phyloP scores from a whole-genome alignment of 192 early-diverging fungal genomes.

The Backusella circina region DNA sequence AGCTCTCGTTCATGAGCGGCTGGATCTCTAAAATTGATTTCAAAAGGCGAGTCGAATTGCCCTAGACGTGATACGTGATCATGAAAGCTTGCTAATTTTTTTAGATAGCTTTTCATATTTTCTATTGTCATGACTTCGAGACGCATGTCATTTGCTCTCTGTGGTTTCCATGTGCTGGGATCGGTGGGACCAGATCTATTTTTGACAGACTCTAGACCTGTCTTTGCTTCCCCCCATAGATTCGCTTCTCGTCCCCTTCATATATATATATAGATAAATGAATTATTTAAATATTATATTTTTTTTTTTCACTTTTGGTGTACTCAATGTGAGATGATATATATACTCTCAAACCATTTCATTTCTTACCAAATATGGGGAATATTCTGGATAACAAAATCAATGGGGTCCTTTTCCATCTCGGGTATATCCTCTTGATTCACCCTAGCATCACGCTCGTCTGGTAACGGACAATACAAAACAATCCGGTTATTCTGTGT shows the following conservation, averaged over 20 bases:
- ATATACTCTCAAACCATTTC: not conserved
- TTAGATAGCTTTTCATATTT: slow-evolving; percentile 58
- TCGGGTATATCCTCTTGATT: slow-evolving; percentile 37
- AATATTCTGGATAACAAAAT: slow-evolving; percentile 68
- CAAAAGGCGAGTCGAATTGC: slow-evolving; percentile 57
- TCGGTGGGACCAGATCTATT: slow-evolving; percentile 53
- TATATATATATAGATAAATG: not conserved
- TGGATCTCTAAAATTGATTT: slow-evolving; percentile 50
- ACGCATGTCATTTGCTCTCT: slow-evolving; percentile 63
- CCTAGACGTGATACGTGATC: slow-evolving; percentile 61
- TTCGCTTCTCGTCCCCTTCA: slow-evolving; percentile 59
- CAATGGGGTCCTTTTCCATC: slow-evolving; percentile 58
- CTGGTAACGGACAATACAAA: slow-evolving; percentile 36
- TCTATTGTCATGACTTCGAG: slow-evolving; percentile 65
- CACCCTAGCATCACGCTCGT: slow-evolving; percentile 15
- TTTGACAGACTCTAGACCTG: slow-evolving; percentile 36
- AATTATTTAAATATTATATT: not conserved
- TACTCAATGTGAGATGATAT: not conserved
- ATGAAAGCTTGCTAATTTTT: slow-evolving; percentile 47
- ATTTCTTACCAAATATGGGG: slow-evolving; percentile 55
- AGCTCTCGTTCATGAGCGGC: slow-evolving; percentile 1
- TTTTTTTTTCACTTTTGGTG: not conserved
- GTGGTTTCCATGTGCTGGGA: slow-evolving; percentile 57
- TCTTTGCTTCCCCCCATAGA: slow-evolving; percentile 57
- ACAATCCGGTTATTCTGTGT: slow-evolving; percentile 46